A percentile compares a stretch with the other conserved stretches of the same genome.
Conservation (phyloP, 2,329 filamentous ascomycete species). For the Sporothrix humicola region DNA sequence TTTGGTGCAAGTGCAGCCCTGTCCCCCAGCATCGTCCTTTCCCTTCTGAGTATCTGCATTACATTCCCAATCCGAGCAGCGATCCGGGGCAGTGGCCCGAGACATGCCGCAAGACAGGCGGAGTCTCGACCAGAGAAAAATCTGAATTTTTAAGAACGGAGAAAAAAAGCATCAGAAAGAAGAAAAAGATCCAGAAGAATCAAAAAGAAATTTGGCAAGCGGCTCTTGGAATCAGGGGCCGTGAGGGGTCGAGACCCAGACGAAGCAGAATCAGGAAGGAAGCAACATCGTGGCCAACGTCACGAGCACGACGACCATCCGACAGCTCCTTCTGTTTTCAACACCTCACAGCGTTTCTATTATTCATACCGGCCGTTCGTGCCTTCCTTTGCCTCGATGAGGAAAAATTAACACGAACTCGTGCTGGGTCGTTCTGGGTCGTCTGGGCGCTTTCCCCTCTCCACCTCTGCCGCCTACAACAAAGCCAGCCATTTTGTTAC, state of each 20-base stretch:
- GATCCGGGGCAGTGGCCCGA: constrained; percentile 6
- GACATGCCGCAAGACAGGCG: constrained; percentile 6
- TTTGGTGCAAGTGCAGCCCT: constrained; percentile 12
- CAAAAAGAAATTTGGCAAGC: background rate
- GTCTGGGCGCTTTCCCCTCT: constrained; percentile 29
- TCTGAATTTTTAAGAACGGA: background rate
- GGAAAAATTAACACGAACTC: constrained; percentile 27
- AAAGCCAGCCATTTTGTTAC: constrained; percentile 47
- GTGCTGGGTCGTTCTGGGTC: background rate
- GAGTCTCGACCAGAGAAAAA: background rate
- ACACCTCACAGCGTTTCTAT: constrained; percentile 27
- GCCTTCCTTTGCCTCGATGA: constrained; percentile 16
- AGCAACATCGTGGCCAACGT: constrained; percentile 15
- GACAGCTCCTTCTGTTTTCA: constrained; percentile 27
- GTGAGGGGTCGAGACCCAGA: constrained; percentile 13
- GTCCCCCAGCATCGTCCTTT: constrained; percentile 27
- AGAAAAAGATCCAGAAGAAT: background rate
- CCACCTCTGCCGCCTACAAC: constrained; percentile 23
- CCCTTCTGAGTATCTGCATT: background rate
- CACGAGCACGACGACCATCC: constrained; percentile 29
- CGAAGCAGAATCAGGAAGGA: constrained; percentile 28
- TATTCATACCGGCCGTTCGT: constrained; percentile 32
- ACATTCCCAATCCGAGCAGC: background rate
- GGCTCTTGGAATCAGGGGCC: constrained; percentile 17
- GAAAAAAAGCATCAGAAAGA: background rate